Evolutionary conservation across 2,329 filamentous ascomycete genomes (phyloP), one percentile per base, ranked within the genome.

Genomic region (Diaporthe ampelina): DNA sequence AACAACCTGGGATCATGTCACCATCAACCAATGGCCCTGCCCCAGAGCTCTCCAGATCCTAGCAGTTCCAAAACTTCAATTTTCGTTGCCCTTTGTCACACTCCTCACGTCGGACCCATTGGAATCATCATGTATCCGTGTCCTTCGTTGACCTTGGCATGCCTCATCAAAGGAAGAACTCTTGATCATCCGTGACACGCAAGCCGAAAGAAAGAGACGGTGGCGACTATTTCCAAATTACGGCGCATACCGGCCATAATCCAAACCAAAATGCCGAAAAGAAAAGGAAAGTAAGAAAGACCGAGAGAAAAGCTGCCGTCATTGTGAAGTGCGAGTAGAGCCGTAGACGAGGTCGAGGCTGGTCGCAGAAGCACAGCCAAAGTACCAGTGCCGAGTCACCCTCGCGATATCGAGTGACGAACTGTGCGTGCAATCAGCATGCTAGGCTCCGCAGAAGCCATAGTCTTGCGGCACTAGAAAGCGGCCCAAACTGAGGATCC

Each of bases 21-120:
- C 56, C 59, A 21, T 35, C n/a, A 17, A 37, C 54, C 26, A 29
- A 24, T 57, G 40, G 37, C 10, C 17, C 32, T 57, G 43, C 35
- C 61, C 43, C 11, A 72, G 57, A 63, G 58, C 69, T 32, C 50
- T 61, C 69, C 57, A 54, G 43, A 54, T 52, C 61, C 29, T 24
- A 37, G 13, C 45, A 67, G 45, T 32, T 52, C 29, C 45, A 19
- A 52, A 15, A 24, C 19, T 19, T 50, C 61, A 29, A 67, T 15
- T n/a, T 4, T n/a, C 17, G 59, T 15, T 26, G 45, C 13, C 29
- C 29, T 37, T 17, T 17, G 45, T 37, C 61, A 45, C 61, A 37
- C 29, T 13, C 8, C 43, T 48, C 24, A 29, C n/a, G 45, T 26
- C 10, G 29, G 63, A 26, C 19, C 11, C 63, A 37, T 37, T 21